Conservation (phyloP, 305 asterid species). For the Ruellia speciosa region DNA sequence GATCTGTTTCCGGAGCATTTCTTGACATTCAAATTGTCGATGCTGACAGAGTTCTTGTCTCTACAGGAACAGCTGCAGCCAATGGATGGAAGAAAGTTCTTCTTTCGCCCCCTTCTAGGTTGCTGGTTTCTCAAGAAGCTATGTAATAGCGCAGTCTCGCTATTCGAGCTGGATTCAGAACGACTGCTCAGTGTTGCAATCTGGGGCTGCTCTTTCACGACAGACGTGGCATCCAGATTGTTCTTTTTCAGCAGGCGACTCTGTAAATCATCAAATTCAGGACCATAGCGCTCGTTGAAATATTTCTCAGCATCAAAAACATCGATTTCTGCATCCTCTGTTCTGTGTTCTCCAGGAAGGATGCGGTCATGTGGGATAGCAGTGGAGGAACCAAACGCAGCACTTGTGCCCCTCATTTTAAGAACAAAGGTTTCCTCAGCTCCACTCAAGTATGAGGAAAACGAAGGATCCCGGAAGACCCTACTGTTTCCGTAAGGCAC, state of each 20-base stretch:
- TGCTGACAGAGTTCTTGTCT: conserved; percentile 38
- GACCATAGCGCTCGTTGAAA: conserved; percentile 17
- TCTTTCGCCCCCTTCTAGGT: conserved; percentile 19
- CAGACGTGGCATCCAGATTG: not conserved
- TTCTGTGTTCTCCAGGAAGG: not conserved
- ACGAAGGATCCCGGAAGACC: conserved; percentile 30
- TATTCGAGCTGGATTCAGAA: conserved; percentile 49
- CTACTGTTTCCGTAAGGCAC: conserved; percentile 8
- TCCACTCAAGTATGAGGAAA: conserved; percentile 35
- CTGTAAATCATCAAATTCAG: not conserved
- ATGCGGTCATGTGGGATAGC: conserved; percentile 7
- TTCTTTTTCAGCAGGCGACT: no score
- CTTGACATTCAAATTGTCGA: conserved; percentile 1
- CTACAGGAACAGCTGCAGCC: conserved; percentile 43
- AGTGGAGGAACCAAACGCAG: conserved; percentile 13
- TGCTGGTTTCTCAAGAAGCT: conserved; percentile 25
- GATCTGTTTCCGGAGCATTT: conserved; percentile 15
- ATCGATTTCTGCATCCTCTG: conserved; percentile 19
- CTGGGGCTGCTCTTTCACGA: conserved; percentile 17
- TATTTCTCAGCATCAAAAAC: conserved; percentile 27
- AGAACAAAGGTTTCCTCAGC: conserved; percentile 28
- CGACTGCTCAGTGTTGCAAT: conserved; percentile 33
- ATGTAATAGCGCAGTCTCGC: conserved; percentile 32
- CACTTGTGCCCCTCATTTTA: conserved; percentile 22
- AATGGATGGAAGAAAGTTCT: conserved; percentile 35